phyloP scores from a whole-genome alignment of 23 red algal genomes.

The Gracilaria domingensis region DNA sequence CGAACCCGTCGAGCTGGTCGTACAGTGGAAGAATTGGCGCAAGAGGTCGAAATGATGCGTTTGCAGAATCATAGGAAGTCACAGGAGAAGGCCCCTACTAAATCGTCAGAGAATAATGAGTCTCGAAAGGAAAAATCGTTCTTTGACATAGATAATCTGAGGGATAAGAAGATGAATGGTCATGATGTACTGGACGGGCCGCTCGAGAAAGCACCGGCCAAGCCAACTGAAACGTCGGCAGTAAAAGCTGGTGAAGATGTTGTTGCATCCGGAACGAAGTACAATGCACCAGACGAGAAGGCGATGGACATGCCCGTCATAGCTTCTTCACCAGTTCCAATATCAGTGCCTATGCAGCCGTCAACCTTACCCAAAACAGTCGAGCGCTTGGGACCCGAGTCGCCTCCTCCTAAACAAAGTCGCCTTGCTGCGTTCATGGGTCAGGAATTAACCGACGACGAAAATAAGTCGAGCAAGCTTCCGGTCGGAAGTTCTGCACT shows the following conservation, averaged over 20 bases:
- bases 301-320: background rate
- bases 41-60: slow-evolving; percentile 84
- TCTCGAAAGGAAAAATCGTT: slow-evolving; percentile 54
- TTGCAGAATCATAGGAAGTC: slow-evolving; percentile 56
- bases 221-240: background rate
- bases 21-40: slow-evolving; percentile 66
- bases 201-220: slow-evolving; percentile 11
- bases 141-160: slow-evolving; percentile 30
- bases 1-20: slow-evolving; percentile 25
- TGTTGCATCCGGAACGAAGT: background rate
- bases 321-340: background rate
- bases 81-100: background rate
- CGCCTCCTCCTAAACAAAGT: slow-evolving; percentile 52
- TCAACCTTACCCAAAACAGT: slow-evolving; percentile 11
- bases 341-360: background rate
- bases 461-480: background rate
- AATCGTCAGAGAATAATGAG: background rate
- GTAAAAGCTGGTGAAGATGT: background rate
- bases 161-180: slow-evolving; percentile 43
- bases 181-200: slow-evolving; percentile 30
- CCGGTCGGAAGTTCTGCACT: slow-evolving; percentile 1
- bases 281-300: background rate
- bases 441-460: slow-evolving; percentile 25
- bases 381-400: slow-evolving; percentile 11
- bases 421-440: slow-evolving; percentile 65